Base-by-base conservation (phyloP, 2,329 filamentous ascomycete species). In the Pseudophaeomoniella oleicola region DNA sequence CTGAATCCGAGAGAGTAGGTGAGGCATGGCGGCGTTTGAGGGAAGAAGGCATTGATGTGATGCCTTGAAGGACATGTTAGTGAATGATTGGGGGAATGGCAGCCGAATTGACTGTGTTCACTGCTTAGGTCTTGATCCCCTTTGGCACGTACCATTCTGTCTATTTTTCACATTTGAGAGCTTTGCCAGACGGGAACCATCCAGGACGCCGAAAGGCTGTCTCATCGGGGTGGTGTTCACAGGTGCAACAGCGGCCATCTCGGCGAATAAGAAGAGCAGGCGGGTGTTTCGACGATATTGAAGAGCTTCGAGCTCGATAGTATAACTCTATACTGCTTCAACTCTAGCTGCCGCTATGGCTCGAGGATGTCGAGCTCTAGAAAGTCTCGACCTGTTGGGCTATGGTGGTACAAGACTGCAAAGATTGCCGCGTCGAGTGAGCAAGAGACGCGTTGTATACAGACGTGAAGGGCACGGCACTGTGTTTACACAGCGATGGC, bases 61-160 rank as follows among this genome's bases (percentile, higher is more conserved):
- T 5, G 39, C 37, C 30, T 42, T 31, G 35, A 36, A 36, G 40
- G 34, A 35, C 30, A 18, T 35, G 37, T 42, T 10, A 43, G 30
- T 31, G 37, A 37, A 34, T 19, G 14, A 15, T 14, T 19, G 10
- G 30, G 3, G 15, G 2, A 2, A 27, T 13, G 30, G 29, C 11
- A 14, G 16, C 30, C n/a, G 27, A 37, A n/a, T 14, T 16, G 13
- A 12, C 34, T 12, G 22, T 33, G 17, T 12, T 13, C 12, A 35
- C 18, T 38, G 33, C 14, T n/a, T n/a, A n/a, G n/a, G n/a, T n/a
- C n/a, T n/a, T n/a, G n/a, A n/a, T n/a, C n/a, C n/a, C n/a, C n/a
- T n/a, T n/a, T n/a, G n/a, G 22, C 19, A 34, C 55, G 49, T 64
- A 72, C 68, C 64, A 62, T 71, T 72, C 51, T 57, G 54, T 34